Conservation (phyloP, 768 basidiomycete genomes). For the Multifurca ochricompacta region DNA sequence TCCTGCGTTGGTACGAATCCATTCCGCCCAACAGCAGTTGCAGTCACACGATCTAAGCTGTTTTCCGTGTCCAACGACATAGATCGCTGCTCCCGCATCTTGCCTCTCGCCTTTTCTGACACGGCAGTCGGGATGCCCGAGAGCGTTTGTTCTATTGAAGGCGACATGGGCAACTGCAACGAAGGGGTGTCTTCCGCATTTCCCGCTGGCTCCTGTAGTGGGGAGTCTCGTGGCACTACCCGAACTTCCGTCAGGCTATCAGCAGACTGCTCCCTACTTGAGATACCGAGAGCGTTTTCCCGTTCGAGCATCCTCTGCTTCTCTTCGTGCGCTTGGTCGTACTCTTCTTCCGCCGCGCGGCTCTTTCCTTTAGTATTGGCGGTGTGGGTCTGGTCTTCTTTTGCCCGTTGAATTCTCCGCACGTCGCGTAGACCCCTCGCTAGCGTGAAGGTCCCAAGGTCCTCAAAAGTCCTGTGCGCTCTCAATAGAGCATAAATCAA, state of each 20-base stretch:
- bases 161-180: constrained; percentile 36
- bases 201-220: constrained; percentile 25
- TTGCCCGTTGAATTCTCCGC: constrained; percentile 59
- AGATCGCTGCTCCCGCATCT: constrained; percentile 74
- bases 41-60: constrained; percentile 57
- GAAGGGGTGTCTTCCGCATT: constrained; percentile 17
- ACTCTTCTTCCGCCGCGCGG: constrained; percentile 31
- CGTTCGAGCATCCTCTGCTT: constrained; percentile 58
- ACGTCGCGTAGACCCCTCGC: constrained; percentile 81
- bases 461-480: constrained; percentile 79
- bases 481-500: constrained; percentile 80
- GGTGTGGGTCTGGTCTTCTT: constrained; percentile 52
- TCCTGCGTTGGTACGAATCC: constrained; percentile 94
- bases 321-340: constrained; percentile 45
- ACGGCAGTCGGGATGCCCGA: constrained; percentile 27
- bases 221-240: constrained; percentile 15
- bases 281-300: constrained; percentile 32
- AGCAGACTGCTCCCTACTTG: constrained; percentile 14
- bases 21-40: constrained; percentile 70
- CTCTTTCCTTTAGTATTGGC: constrained; percentile 35
- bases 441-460: constrained; percentile 87
- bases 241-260: constrained; percentile 19
- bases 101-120: constrained; percentile 89
- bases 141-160: constrained; percentile 30
- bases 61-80: constrained; percentile 42